Evolutionary conservation across 2,329 filamentous ascomycete genomes (phyloP).

Genomic region (Rhynchosporium secalis): DNA sequence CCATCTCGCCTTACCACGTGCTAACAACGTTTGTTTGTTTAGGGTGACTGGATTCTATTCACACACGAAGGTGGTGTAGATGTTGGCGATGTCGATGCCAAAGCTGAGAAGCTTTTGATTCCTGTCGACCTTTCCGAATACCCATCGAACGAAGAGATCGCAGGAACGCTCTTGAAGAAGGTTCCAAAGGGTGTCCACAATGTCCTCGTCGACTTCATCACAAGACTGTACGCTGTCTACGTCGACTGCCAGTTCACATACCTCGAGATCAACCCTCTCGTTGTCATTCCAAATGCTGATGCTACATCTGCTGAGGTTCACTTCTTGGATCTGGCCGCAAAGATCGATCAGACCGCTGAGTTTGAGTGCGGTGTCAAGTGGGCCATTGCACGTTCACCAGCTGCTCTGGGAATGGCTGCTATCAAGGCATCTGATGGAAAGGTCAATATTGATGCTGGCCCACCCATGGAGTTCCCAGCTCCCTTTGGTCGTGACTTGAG

Average conservation of each 20-base stretch:
- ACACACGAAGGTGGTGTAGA: slow-evolving; percentile 99
- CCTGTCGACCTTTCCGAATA: slow-evolving; percentile 93
- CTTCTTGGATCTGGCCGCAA: slow-evolving; percentile 98
- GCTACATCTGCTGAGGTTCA: slow-evolving; percentile 91
- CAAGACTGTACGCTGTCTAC: slow-evolving; percentile 95
- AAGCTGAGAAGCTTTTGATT: slow-evolving; percentile 97
- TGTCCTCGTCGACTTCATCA: slow-evolving; percentile 98
- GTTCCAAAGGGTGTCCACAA: slow-evolving; percentile 96
- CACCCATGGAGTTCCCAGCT: slow-evolving; percentile 98
- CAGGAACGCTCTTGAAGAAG: slow-evolving; percentile 80
- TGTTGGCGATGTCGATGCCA: slow-evolving; percentile 97
- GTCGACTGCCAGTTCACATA: slow-evolving; percentile 99
- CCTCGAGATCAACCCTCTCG: slow-evolving; percentile 98
- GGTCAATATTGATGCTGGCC: slow-evolving; percentile 92
- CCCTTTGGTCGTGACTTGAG: slow-evolving; percentile 97
- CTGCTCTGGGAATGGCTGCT: slow-evolving; percentile 79
- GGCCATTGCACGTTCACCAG: slow-evolving; percentile 90
- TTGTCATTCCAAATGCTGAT: slow-evolving; percentile 92
- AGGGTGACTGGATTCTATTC: slow-evolving; percentile 99
- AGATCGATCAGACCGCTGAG: slow-evolving; percentile 98
- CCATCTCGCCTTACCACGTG: slow-evolving; percentile 23
- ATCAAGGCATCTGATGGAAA: slow-evolving; percentile 66
- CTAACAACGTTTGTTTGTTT: slow-evolving; percentile 32
- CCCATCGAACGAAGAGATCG: slow-evolving; percentile 94
- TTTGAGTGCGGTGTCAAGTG: slow-evolving; percentile 99